Evolutionary conservation across 169 alveolate species (phyloP).

Genomic region (Cryptosporidium sp.): DNA sequence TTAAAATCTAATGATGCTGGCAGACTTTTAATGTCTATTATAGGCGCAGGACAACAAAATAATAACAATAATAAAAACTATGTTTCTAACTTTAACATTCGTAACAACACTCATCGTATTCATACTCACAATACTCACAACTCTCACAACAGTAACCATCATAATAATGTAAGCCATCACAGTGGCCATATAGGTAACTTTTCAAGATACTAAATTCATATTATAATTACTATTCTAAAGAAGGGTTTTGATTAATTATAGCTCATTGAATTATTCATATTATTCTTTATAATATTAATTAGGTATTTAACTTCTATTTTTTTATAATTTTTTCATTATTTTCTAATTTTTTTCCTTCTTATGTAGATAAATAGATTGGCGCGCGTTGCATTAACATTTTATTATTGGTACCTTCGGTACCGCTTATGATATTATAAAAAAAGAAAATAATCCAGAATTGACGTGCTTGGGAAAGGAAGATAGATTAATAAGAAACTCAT

Average conservation of each 20-base stretch:
- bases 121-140: constrained; percentile 6
- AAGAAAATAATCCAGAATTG: not conserved
- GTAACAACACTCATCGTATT: not conserved
- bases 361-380: not conserved
- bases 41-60: constrained; percentile 63
- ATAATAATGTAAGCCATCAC: constrained; percentile 7
- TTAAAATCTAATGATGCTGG: constrained; percentile 72
- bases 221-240: not conserved
- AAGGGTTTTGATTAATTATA: no score
- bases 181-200: constrained; percentile 22
- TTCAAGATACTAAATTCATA: constrained; percentile 8
- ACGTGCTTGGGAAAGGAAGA: not conserved
- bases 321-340: no score
- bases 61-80: constrained; percentile 24
- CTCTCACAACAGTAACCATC: constrained; percentile 7
- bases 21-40: constrained; percentile 62
- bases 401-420: not conserved
- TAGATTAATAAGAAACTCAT: not conserved
- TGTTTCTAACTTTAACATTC: constrained; percentile 1
- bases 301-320: not conserved
- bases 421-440: not conserved
- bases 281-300: no score
- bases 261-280: no score
- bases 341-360: no score
- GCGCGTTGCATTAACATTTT: not conserved